These are phyloP conservation scores for Heterobasidion parviporum DNA, from an alignment of 1,284 basidiomycete genomes.

Conservation along the genomic window DNA sequence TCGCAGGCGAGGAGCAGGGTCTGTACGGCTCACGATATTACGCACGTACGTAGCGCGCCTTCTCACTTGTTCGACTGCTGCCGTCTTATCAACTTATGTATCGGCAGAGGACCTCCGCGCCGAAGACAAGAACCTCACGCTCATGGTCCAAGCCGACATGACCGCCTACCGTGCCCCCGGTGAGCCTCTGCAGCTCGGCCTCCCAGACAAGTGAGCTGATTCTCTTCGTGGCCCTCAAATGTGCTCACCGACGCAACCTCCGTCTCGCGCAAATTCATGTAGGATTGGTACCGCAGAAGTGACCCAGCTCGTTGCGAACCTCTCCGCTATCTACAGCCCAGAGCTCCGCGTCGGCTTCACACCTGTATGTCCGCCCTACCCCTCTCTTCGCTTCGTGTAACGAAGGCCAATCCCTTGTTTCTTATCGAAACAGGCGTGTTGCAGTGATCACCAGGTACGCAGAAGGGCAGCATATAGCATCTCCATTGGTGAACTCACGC, in stretches of 20 bases:
- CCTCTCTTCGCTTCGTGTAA: background rate
- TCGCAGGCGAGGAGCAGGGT: conserved; percentile 71
- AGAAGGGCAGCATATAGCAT: too few relatives aligned
- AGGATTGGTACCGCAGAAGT: conserved; percentile 78
- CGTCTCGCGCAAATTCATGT: background rate
- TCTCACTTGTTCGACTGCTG: background rate
- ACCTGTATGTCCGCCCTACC: conserved; percentile 26
- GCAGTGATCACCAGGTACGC: too few relatives aligned
- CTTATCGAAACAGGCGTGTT: too few relatives aligned
- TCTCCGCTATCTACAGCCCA: conserved; percentile 72
- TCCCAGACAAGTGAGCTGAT: conserved; percentile 48
- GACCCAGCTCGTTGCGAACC: conserved; percentile 62
- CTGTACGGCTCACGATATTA: conserved; percentile 59
- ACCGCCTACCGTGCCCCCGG: conserved; percentile 66
- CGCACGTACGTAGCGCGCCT: conserved; percentile 36
- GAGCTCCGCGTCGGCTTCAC: conserved; percentile 77
- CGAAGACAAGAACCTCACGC: conserved; percentile 55
- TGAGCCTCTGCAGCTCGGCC: conserved; percentile 75
- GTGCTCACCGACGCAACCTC: too few relatives aligned
- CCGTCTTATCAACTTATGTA: background rate
- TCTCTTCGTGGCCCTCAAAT: too few relatives aligned
- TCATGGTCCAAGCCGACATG: conserved; percentile 90
- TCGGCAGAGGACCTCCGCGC: conserved; percentile 44
- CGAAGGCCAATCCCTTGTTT: too few relatives aligned
- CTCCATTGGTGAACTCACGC: background rate